Evolutionary conservation across 2,329 filamentous ascomycete genomes (phyloP).

Genomic region (Colletotrichum lini): DNA sequence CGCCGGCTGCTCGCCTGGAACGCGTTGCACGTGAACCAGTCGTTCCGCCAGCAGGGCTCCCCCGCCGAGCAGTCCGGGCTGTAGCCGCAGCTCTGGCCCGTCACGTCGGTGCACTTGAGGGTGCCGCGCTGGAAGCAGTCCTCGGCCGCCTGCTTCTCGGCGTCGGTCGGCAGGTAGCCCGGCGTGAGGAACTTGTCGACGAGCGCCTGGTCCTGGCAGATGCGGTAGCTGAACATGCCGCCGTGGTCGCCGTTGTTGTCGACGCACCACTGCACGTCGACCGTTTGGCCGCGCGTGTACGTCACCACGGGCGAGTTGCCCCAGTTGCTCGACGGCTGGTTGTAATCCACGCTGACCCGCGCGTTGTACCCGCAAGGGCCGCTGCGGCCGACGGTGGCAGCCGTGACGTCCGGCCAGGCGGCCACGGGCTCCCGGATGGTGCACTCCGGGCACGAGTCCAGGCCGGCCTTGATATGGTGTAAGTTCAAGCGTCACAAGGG

Average conservation of each 20-base stretch:
- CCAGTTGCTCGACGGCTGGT: slow-evolving; percentile 61
- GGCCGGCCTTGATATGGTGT: slow-evolving; percentile 54
- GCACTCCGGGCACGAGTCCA: slow-evolving; percentile 68
- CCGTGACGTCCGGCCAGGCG: slow-evolving; percentile 64
- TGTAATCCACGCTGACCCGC: slow-evolving; percentile 67
- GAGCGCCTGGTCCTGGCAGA: slow-evolving; percentile 65
- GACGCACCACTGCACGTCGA: slow-evolving; percentile 69
- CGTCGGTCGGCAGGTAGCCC: slow-evolving; percentile 62
- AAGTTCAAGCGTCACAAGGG: background rate
- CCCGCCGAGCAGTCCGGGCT: slow-evolving; percentile 62
- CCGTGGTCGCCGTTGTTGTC: slow-evolving; percentile 71
- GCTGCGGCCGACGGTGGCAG: slow-evolving; percentile 61
- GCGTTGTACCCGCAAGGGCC: slow-evolving; percentile 69
- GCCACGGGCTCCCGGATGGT: slow-evolving; percentile 67
- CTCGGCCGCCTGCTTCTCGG: slow-evolving; percentile 68
- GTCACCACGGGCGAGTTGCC: slow-evolving; percentile 58
- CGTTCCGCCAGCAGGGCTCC: slow-evolving; percentile 63
- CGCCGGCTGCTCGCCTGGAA: slow-evolving; percentile 56
- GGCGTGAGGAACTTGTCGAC: slow-evolving; percentile 65
- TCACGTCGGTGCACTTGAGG: slow-evolving; percentile 64
- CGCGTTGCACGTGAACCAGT: slow-evolving; percentile 69
- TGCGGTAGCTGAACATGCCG: slow-evolving; percentile 69
- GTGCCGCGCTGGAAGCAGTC: slow-evolving; percentile 65
- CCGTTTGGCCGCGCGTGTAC: slow-evolving; percentile 60
- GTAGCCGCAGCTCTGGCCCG: slow-evolving; percentile 63